Evolutionary conservation across 2,329 filamentous ascomycete species (phyloP).

Genomic region (Scytalidium lignicola): DNA sequence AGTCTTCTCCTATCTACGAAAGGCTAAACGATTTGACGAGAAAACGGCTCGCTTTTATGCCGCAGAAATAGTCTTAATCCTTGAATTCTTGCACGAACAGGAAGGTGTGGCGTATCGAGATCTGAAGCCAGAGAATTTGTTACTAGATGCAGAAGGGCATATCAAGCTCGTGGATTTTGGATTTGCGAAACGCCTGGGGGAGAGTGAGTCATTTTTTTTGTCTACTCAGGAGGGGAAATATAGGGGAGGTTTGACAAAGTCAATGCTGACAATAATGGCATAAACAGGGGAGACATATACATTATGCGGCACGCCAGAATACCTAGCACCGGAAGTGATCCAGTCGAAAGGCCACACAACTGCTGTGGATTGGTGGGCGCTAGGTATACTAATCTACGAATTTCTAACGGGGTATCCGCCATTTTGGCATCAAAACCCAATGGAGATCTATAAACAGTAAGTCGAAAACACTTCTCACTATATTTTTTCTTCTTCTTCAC

Average conservation of each 20-base stretch:
- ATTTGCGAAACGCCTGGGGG: conserved; percentile 73
- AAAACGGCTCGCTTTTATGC: conserved; percentile 75
- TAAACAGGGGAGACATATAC: conserved; percentile 69
- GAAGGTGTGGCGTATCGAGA: conserved; percentile 78
- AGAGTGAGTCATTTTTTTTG: conserved; percentile 33
- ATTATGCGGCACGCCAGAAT: conserved; percentile 78
- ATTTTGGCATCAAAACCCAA: conserved; percentile 82
- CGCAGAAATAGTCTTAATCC: conserved; percentile 75
- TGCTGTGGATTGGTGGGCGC: conserved; percentile 83
- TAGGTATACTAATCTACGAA: conserved; percentile 79
- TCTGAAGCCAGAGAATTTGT: conserved; percentile 76
- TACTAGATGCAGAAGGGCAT: conserved; percentile 72
- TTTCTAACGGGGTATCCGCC: conserved; percentile 81
- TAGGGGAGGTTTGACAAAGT: conserved; percentile 1
- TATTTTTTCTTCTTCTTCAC: not conserved
- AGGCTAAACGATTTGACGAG: conserved; percentile 75
- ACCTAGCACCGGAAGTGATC: conserved; percentile 79
- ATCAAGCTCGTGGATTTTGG: conserved; percentile 82
- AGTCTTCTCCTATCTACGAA: conserved; percentile 76
- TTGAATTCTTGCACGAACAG: conserved; percentile 75
- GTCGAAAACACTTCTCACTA: conserved; percentile 20
- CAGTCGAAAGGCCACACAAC: conserved; percentile 72
- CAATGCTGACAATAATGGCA: conserved; percentile 8
- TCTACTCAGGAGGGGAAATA: not conserved
- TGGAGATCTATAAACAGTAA: conserved; percentile 79